phyloP scores from a whole-genome alignment of 2,329 filamentous ascomycete genomes.

The Thelonectria discophora region DNA sequence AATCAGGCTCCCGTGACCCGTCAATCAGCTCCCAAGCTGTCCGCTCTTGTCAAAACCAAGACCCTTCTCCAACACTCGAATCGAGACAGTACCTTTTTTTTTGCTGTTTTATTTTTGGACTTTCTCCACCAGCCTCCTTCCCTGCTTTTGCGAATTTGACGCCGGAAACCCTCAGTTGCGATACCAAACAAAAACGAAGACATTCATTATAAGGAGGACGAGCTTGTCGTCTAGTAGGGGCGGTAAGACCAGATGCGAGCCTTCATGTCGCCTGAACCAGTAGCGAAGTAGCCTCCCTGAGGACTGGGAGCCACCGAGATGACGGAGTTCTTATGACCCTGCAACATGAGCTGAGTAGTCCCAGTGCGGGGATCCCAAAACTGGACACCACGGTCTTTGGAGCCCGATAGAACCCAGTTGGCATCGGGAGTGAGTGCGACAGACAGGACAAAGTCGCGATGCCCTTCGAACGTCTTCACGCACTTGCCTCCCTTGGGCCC shows the following conservation, averaged over 20 bases:
- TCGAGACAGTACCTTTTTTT: slow-evolving; percentile 3
- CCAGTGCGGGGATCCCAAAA: slow-evolving; percentile 98
- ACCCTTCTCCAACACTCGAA: not conserved
- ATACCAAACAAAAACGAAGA: slow-evolving; percentile 20
- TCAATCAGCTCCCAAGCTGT: slow-evolving; percentile 12
- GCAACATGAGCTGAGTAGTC: slow-evolving; percentile 95
- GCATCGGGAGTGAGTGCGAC: slow-evolving; percentile 95
- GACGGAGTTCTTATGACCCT: slow-evolving; percentile 98
- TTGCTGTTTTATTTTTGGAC: not conserved
- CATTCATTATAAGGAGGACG: slow-evolving; percentile 16
- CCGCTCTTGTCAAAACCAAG: slow-evolving; percentile 1
- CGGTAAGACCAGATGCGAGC: slow-evolving; percentile 95
- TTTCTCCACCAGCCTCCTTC: slow-evolving; percentile 6
- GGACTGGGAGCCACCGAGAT: slow-evolving; percentile 97
- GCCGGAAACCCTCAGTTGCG: slow-evolving; percentile 20
- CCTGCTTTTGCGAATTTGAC: slow-evolving; percentile 27
- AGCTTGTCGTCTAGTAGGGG: slow-evolving; percentile 46
- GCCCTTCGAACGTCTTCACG: slow-evolving; percentile 95
- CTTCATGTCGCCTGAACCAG: slow-evolving; percentile 96
- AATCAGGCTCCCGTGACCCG: slow-evolving; percentile 23
- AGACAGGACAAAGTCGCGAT: slow-evolving; percentile 96
- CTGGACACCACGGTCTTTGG: slow-evolving; percentile 96
- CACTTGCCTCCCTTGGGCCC: slow-evolving; percentile 88
- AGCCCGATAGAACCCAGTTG: slow-evolving; percentile 95
- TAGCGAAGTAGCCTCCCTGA: slow-evolving; percentile 87